Evolutionary conservation across 148 eudicot species (phyloP).

Genomic region (Rhododendron ferrugineum): DNA sequence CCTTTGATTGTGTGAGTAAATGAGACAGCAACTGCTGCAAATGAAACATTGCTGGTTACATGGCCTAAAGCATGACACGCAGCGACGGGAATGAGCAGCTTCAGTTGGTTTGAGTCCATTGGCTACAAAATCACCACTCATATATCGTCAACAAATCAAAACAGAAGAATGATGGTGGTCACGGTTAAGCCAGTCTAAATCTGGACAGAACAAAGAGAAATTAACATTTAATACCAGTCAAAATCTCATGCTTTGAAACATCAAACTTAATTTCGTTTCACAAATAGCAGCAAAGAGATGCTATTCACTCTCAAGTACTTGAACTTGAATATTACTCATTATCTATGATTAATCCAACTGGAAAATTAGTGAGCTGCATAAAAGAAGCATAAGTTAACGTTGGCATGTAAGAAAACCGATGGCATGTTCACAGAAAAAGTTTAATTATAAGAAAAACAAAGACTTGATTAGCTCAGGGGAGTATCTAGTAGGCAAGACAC

Average conservation of each 20-base stretch:
- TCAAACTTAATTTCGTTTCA: background rate
- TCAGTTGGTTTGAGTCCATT: slow-evolving; percentile 71
- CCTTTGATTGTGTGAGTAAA: slow-evolving; percentile 99
- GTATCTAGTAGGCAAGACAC: background rate
- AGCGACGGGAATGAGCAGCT: slow-evolving; percentile 91
- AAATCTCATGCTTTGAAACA: background rate
- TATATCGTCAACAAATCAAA: background rate
- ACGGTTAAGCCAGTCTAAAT: background rate
- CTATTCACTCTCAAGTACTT: background rate
- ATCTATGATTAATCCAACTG: background rate
- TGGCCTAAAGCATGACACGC: slow-evolving; percentile 92
- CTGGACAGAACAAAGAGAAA: background rate
- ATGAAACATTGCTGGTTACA: slow-evolving; percentile 94
- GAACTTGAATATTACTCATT: background rate
- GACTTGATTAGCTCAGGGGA: background rate
- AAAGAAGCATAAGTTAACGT: background rate
- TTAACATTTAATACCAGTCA: background rate
- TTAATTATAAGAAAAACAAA: background rate
- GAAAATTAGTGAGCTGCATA: background rate
- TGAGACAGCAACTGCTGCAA: slow-evolving; percentile 98
- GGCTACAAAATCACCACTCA: slow-evolving; percentile 50
- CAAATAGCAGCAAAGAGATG: background rate
- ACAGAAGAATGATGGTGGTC: background rate
- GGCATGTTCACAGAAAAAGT: background rate
- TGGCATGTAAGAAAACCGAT: background rate